Evolutionary conservation across 495 filamentous ascomycete species (phyloP).

Genomic region (Penicillium coprophilum): DNA sequence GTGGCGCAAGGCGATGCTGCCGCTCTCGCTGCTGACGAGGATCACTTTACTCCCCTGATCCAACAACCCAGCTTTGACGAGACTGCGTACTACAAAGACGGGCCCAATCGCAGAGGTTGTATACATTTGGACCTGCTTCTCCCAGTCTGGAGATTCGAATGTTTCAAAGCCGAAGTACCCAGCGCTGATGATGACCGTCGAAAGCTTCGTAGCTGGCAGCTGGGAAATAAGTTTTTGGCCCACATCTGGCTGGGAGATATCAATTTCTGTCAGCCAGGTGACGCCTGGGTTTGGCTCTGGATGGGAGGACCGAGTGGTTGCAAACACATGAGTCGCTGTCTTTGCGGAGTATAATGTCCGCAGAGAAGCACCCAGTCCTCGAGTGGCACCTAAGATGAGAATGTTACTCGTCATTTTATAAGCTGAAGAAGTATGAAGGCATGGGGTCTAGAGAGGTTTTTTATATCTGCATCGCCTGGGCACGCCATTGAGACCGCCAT

Average conservation of each 20-base stretch:
- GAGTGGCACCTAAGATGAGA: constrained; percentile 65
- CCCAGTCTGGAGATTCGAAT: constrained; percentile 62
- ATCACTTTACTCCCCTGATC: constrained; percentile 58
- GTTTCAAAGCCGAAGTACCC: constrained; percentile 68
- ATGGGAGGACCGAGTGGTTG: constrained; percentile 53
- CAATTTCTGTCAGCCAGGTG: constrained; percentile 51
- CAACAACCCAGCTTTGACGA: constrained; percentile 55
- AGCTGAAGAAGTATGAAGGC: neutral
- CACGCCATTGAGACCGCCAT: too few relatives aligned
- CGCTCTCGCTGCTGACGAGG: constrained; percentile 65
- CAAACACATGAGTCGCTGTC: constrained; percentile 53
- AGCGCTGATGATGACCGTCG: constrained; percentile 63
- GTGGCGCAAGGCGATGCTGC: constrained; percentile 66
- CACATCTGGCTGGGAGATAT: constrained; percentile 56
- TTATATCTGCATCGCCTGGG: neutral
- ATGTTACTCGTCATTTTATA: constrained; percentile 39
- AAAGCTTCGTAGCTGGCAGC: constrained; percentile 47
- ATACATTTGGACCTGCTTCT: constrained; percentile 68
- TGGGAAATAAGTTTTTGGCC: constrained; percentile 50
- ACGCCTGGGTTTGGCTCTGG: constrained; percentile 40
- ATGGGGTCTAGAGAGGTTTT: neutral
- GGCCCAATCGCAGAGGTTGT: constrained; percentile 66
- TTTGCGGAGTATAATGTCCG: constrained; percentile 55
- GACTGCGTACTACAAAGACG: constrained; percentile 61
- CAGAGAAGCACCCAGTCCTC: constrained; percentile 64